A percentile compares a stretch with the other conserved stretches of the same genome.
Conservation (phyloP, 2,329 filamentous ascomycete genomes). For the Proliferodiscus dingleyae region DNA sequence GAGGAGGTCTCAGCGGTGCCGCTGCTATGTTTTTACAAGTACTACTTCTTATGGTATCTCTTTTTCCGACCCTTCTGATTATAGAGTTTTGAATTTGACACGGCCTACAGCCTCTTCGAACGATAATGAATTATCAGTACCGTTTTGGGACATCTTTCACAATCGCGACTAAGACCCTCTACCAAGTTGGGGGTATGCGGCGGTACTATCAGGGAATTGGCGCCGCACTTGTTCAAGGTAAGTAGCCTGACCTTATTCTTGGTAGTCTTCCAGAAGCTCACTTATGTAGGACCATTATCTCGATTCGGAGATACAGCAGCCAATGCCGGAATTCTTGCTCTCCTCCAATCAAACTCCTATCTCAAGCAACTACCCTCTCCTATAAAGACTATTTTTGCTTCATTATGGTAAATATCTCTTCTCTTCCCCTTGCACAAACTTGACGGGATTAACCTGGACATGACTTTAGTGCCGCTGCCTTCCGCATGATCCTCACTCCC, state of each 20-base stretch:
- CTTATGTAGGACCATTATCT: slow-evolving; percentile 36
- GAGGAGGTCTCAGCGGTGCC: slow-evolving; percentile 43
- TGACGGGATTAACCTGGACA: background rate
- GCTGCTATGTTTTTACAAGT: slow-evolving; percentile 46
- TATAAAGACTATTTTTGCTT: slow-evolving; percentile 43
- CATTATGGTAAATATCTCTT: slow-evolving; percentile 34
- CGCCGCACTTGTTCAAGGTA: slow-evolving; percentile 42
- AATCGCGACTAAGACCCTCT: slow-evolving; percentile 37
- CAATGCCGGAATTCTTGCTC: slow-evolving; percentile 44
- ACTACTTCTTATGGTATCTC: slow-evolving; percentile 41
- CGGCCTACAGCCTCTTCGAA: slow-evolving; percentile 39
- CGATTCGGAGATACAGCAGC: slow-evolving; percentile 46
- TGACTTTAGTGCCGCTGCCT: slow-evolving; percentile 40
- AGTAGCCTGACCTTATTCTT: background rate
- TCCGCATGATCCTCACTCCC: slow-evolving; percentile 44
- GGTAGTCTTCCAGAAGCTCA: background rate
- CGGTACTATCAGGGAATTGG: slow-evolving; percentile 44
- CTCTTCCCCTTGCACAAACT: background rate
- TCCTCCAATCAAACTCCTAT: slow-evolving; percentile 43
- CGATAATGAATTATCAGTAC: slow-evolving; percentile 49
- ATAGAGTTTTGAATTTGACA: background rate
- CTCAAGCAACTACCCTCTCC: slow-evolving; percentile 39
- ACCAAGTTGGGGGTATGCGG: slow-evolving; percentile 37
- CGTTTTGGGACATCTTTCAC: slow-evolving; percentile 41
- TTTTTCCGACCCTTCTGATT: background rate